phyloP scores from a whole-genome alignment of 257 asterid species.

The Fraxinus americana region DNA sequence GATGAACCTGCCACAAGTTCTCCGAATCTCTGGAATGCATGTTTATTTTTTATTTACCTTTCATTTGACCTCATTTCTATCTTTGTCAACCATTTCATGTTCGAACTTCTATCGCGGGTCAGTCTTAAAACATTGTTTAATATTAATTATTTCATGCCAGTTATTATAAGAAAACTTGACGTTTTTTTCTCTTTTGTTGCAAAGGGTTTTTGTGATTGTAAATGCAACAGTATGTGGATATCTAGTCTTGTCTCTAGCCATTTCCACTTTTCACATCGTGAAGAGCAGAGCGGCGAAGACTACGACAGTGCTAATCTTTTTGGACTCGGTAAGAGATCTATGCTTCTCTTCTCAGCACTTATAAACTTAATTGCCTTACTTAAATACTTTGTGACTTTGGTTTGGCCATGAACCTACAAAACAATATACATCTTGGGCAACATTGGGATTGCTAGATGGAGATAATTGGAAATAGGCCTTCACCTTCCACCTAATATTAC shows the following conservation, averaged over 20 bases:
- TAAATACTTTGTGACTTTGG: neutral
- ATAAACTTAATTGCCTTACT: neutral
- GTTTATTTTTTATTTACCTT: too few species aligned
- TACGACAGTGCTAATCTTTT: conserved; percentile 48
- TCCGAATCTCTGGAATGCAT: neutral
- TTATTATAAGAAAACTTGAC: neutral
- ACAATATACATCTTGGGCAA: neutral
- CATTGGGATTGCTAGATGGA: neutral
- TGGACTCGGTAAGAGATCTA: conserved; percentile 54
- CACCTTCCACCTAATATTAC: neutral
- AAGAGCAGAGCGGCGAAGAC: conserved; percentile 63
- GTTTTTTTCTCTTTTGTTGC: neutral
- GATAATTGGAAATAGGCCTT: neutral
- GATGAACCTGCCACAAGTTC: neutral
- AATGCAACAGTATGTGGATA: conserved; percentile 65
- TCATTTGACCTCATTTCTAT: too few species aligned
- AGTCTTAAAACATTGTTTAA: neutral
- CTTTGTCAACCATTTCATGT: neutral
- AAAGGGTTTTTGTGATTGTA: conserved; percentile 64
- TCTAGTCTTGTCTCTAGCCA: conserved; percentile 60
- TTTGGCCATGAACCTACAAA: neutral
- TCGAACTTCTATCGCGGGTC: neutral
- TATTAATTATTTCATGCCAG: conserved; percentile 7
- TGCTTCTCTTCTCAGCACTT: neutral
- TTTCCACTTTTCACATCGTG: conserved; percentile 60